Evolutionary conservation across 1,284 basidiomycete genomes (phyloP).

Genomic region (Ceratobasidium sp.): DNA sequence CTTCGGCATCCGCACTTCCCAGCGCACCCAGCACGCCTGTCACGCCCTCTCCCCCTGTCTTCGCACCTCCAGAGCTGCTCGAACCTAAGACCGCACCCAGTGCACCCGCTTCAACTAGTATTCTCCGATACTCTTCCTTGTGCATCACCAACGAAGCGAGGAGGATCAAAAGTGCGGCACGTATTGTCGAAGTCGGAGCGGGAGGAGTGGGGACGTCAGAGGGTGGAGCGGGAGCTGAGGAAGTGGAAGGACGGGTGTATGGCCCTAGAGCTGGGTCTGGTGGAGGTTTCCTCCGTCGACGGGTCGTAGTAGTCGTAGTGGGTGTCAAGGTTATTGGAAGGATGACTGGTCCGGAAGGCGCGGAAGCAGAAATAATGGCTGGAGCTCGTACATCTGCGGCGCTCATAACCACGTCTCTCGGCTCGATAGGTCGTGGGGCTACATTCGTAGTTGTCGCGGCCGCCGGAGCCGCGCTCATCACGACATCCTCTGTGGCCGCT

Average conservation of each 20-base stretch:
- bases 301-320: background rate
- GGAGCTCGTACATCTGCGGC: background rate
- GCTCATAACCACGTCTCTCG: conserved; percentile 24
- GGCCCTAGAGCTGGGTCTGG: conserved; percentile 42
- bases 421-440: background rate
- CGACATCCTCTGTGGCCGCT: background rate
- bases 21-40: conserved; percentile 34
- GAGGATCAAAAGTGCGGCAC: conserved; percentile 26
- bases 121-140: conserved; percentile 18
- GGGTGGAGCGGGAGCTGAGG: background rate
- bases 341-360: conserved; percentile 12
- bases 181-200: conserved; percentile 22
- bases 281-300: conserved; percentile 29
- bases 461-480: background rate
- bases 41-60: conserved; percentile 1
- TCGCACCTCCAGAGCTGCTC: background rate
- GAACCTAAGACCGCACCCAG: conserved; percentile 1
- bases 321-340: background rate
- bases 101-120: conserved; percentile 5
- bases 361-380: background rate
- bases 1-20: conserved; percentile 22
- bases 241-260: background rate
- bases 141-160: conserved; percentile 33
- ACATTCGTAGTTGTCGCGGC: background rate
- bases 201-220: conserved; percentile 2